Evolutionary conservation across 257 asterid genomes (phyloP), one percentile per base, ranked within the genome.

Genomic region (Nicotiana attenuata): DNA sequence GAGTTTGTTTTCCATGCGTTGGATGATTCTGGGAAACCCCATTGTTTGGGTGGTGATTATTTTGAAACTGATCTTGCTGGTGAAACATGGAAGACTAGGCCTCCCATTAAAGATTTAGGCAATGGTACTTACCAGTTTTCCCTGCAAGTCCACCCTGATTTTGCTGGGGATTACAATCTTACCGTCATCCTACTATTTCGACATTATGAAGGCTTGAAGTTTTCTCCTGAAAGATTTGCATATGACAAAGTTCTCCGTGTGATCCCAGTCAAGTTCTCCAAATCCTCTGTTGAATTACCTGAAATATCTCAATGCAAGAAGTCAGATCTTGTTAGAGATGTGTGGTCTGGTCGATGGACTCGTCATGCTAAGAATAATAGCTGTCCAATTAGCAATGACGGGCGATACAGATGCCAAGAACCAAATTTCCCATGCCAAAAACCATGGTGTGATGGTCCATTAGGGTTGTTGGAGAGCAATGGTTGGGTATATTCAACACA

Each of bases 331-430:
- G 26, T 8, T 11, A 90, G 83, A 84, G 91, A 89, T 69, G 90
- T 89, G 14, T 96, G 99, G 99, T 90, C 97, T 2, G 98, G 99
- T 3, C 84, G 97, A 50, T 96, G 98, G 98, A 94, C 98, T 45
- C 90, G 98, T 1, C 97, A 90, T 69, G 96, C 90, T 64, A 89
- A 86, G 85, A 96, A 96, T 41, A 92, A 90, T 55, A 87, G 82
- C 28, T 96, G 99, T 56, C 45, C 81, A 56, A 92, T 96, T 60
- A 86, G 94, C 53, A 24, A 86, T 1, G 97, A 93, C 67, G 99
- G 98, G 1, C 78, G 98, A 55, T 96, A 92, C 78, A 89, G 97
- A 81, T 96, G 97, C 86, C 98, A 87, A 79, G 94, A 89, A 52
- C 89, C 92, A 0, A 71, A 79, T 13, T 92, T 89, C 24, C 93